These are phyloP conservation scores for Camelina laxa DNA, from an alignment of 345 rosid genomes.

Conservation along the genomic window DNA sequence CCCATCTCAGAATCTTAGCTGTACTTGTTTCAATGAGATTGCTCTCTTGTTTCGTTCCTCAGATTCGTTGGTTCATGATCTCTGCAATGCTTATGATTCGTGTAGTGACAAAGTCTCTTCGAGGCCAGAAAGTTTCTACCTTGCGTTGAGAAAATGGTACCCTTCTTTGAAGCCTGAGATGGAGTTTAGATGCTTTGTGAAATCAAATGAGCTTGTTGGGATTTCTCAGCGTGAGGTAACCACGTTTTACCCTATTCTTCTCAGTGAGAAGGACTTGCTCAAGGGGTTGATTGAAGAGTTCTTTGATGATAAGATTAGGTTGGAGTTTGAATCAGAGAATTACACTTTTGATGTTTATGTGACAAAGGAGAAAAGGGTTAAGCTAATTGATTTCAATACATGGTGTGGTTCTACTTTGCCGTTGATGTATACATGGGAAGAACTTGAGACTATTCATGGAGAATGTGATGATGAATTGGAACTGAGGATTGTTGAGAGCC, in stretches of 20 bases:
- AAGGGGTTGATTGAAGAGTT: constrained; percentile 54
- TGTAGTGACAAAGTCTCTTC: constrained; percentile 57
- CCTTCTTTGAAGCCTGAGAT: constrained; percentile 63
- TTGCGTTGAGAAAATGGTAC: constrained; percentile 83
- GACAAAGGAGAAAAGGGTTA: constrained; percentile 53
- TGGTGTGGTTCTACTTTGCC: constrained; percentile 86
- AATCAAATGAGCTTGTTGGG: constrained; percentile 59
- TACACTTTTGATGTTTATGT: constrained; percentile 80
- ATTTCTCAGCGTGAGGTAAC: constrained; percentile 81
- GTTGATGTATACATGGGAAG: constrained; percentile 77
- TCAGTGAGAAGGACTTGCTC: constrained; percentile 50
- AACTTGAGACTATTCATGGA: constrained; percentile 51
- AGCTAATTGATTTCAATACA: constrained; percentile 80
- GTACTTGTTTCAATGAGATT: constrained; percentile 68
- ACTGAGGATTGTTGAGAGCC: constrained; percentile 73
- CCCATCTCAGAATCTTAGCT: constrained; percentile 64
- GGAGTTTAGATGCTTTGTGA: constrained; percentile 85
- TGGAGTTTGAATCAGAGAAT: constrained; percentile 58
- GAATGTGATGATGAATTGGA: constrained; percentile 45
- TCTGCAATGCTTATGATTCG: constrained; percentile 77
- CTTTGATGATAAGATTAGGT: constrained; percentile 48
- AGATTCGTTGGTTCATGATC: constrained; percentile 73
- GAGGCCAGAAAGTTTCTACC: constrained; percentile 69
- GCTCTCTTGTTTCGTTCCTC: constrained; percentile 76
- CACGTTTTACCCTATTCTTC: constrained; percentile 66